Percentiles rank a stretch among this genome's conserved stretches.
Evolutionary conservation across 1,284 basidiomycete genomes (phyloP).

Genomic region (Pascua sp.): DNA sequence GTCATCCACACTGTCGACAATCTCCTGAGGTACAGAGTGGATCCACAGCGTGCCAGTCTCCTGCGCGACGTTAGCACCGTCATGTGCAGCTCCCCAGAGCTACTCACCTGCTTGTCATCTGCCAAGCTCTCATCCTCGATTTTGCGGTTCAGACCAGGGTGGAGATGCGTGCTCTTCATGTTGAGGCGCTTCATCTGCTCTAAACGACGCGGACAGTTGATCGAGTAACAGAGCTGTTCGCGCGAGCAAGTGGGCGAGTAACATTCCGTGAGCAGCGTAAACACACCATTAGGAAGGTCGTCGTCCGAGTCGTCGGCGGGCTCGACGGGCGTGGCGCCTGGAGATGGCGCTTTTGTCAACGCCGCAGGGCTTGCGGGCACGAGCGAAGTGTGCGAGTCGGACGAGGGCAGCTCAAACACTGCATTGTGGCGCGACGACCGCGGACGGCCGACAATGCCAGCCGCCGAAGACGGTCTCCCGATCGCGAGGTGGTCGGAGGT

Average conservation of each 20-base stretch:
- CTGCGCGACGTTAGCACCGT: conserved; percentile 44
- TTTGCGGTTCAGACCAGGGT: conserved; percentile 70
- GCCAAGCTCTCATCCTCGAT: conserved; percentile 77
- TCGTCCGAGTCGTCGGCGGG: conserved; percentile 45
- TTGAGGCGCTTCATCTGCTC: conserved; percentile 89
- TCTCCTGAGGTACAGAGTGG: conserved; percentile 90
- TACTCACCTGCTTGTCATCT: conserved; percentile 64
- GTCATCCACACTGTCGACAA: conserved; percentile 87
- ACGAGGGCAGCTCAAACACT: neutral
- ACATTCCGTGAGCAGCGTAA: conserved; percentile 94
- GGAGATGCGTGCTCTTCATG: conserved; percentile 67
- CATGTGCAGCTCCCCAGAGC: no score
- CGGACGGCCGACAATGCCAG: no score
- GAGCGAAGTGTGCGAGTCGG: conserved; percentile 27
- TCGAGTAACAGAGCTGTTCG: conserved; percentile 91
- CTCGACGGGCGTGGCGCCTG: neutral
- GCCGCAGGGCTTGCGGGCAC: neutral
- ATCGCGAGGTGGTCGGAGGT: conserved; percentile 20
- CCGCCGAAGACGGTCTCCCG: neutral
- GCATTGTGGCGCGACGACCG: neutral
- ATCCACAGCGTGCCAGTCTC: conserved; percentile 96
- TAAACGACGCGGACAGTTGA: conserved; percentile 87
- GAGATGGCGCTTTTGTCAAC: neutral
- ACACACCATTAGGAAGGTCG: conserved; percentile 89
- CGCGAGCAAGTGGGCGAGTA: conserved; percentile 96